Conservation (phyloP, 129 eudicot species). For the Deinandra increscens region DNA sequence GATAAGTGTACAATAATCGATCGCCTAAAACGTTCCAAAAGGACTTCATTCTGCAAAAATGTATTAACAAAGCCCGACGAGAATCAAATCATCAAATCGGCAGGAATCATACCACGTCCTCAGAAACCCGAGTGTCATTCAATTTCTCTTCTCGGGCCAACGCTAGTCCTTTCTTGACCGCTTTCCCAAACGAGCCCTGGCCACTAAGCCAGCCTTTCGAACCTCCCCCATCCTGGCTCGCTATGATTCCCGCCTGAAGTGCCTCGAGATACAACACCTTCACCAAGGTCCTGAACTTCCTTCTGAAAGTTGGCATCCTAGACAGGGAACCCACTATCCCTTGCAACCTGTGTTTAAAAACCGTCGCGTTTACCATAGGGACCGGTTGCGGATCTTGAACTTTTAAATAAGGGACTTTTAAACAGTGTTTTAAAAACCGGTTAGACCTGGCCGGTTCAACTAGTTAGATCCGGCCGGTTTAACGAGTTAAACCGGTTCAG, state of each 20-base stretch:
- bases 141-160: conserved; percentile 23
- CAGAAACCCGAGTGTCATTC: conserved; percentile 12
- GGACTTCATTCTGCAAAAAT: neutral
- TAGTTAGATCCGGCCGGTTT: too few relatives aligned
- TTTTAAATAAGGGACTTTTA: too few relatives aligned
- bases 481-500: too few relatives aligned
- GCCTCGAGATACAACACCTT: conserved; percentile 78
- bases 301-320: conserved; percentile 74
- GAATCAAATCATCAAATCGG: neutral
- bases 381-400: too few relatives aligned
- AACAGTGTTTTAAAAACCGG: too few relatives aligned
- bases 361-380: too few relatives aligned
- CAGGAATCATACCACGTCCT: conserved; percentile 35
- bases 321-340: conserved; percentile 87
- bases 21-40: neutral
- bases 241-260: conserved; percentile 52
- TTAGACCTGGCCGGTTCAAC: too few relatives aligned
- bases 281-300: conserved; percentile 68
- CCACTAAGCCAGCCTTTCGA: conserved; percentile 32
- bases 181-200: conserved; percentile 32
- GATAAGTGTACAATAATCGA: too few relatives aligned
- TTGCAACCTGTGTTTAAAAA: conserved; percentile 49
- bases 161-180: conserved; percentile 21
- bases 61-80: neutral
- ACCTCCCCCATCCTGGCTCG: conserved; percentile 29